These are phyloP conservation scores for Aspergillus baeticus DNA, from an alignment of 495 filamentous ascomycete species.

Conservation along the genomic window DNA sequence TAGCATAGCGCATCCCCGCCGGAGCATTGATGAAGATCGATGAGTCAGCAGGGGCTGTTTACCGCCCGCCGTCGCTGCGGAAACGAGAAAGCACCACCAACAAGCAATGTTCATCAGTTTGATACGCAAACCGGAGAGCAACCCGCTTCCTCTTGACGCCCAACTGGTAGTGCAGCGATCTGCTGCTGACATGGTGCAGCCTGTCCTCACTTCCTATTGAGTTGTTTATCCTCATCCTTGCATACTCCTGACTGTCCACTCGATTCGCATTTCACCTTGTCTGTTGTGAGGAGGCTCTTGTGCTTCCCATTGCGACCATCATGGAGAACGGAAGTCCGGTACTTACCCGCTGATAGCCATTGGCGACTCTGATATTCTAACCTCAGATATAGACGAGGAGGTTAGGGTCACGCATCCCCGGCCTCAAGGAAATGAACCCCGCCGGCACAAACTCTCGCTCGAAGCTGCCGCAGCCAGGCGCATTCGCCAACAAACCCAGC, in stretches of 20 bases:
- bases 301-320: slow-evolving; percentile 5
- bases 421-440: slow-evolving; percentile 57
- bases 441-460: slow-evolving; percentile 70
- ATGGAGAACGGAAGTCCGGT: slow-evolving; percentile 44
- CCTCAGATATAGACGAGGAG: slow-evolving; percentile 29
- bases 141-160: background rate
- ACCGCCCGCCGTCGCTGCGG: slow-evolving; percentile 39
- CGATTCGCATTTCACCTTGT: slow-evolving; percentile 3
- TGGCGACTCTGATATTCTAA: background rate
- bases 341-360: slow-evolving; percentile 9
- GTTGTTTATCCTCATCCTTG: slow-evolving; percentile 2
- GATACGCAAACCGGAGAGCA: background rate
- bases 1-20: slow-evolving; percentile 13
- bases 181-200: slow-evolving; percentile 14
- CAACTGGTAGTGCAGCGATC: slow-evolving; percentile 9
- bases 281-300: background rate
- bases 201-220: background rate
- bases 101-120: background rate
- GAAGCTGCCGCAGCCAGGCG: slow-evolving; percentile 47
- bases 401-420: slow-evolving; percentile 38
- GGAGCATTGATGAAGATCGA: slow-evolving; percentile 17
- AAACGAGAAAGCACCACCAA: slow-evolving; percentile 24
- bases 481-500: slow-evolving; percentile 36
- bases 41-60: slow-evolving; percentile 43
- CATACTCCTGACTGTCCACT: background rate